Evolutionary conservation across 176 grass and related monocot species (phyloP).

Genomic region (Oryza glaberrima): DNA sequence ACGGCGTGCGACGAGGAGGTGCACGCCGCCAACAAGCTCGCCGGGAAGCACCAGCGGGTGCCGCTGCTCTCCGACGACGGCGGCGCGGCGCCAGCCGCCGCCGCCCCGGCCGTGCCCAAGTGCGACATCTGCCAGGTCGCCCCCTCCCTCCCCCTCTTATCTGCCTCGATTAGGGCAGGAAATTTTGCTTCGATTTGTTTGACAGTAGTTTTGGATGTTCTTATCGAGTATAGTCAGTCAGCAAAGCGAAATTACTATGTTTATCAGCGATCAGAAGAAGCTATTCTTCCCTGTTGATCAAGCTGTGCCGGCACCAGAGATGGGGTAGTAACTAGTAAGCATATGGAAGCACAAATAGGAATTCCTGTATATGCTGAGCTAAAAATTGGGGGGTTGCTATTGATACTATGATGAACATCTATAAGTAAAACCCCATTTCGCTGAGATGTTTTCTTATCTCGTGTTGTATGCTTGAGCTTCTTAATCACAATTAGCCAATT

Average conservation of each 20-base stretch:
- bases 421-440: background rate
- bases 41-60: constrained; percentile 83
- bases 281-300: background rate
- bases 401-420: background rate
- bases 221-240: background rate
- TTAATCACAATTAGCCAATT: background rate
- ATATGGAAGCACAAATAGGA: background rate
- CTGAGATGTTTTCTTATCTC: background rate
- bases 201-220: background rate
- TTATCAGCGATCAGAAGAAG: background rate
- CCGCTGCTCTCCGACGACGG: constrained; percentile 51
- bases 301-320: background rate
- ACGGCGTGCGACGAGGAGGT: constrained; percentile 78
- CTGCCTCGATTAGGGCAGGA: background rate
- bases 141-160: background rate
- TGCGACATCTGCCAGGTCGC: constrained; percentile 85
- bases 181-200: background rate
- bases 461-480: background rate
- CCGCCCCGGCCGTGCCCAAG: constrained; percentile 54
- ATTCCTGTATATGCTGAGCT: background rate
- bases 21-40: constrained; percentile 86
- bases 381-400: background rate
- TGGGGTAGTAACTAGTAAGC: background rate
- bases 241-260: background rate
- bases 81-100: background rate